Base-by-base conservation (phyloP, 768 basidiomycete species). In the Epithele typhae region DNA sequence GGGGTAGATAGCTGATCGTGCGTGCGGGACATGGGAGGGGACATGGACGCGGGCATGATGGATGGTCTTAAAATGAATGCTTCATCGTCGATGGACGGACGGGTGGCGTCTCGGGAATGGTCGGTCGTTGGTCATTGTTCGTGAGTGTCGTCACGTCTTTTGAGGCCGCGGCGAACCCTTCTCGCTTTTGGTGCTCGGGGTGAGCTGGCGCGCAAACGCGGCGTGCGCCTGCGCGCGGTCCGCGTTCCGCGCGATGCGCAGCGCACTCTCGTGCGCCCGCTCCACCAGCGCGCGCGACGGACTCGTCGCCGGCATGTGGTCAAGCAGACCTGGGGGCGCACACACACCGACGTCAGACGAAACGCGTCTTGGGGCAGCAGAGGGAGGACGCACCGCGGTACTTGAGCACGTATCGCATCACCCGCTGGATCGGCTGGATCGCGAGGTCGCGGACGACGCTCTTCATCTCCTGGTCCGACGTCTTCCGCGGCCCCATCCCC, bases 321-420 rank as follows among this genome's bases (percentile, higher is more conserved):
- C 62, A 39, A 75, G 63, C 8, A 84, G 68, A 59, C 80, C 82
- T 82, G n/a, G 8, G 35, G 17, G 18, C n/a, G 6, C 35, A 15
- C 15, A 9, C 9, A 32, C 15, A 9, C 30, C 30, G 30, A 9
- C 30, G 30, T n/a, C n/a, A n/a, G n/a, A n/a, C n/a, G n/a, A n/a
- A 32, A 32, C 15, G 15, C 30, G 15, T 9, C 30, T 9, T 9
- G 30, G 30, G 30, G 30, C 15, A 15, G 30, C 9, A 43, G 2
- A 14, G 23, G 27, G 39, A 19, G 11, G 17, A 42, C 8, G 64
- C 69, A 80, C 82, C 82, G 70, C 68, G 74, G 51, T 77, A 83
- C 35, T 82, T 64, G 32, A 84, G 57, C 2, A 77, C 78, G 59
- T 84, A 83, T 50, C 82, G 69, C 63, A 76, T 76, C n/a, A 82